phyloP scores from a whole-genome alignment of 805 yeast genomes.

The Nakazawaea ernobii region DNA sequence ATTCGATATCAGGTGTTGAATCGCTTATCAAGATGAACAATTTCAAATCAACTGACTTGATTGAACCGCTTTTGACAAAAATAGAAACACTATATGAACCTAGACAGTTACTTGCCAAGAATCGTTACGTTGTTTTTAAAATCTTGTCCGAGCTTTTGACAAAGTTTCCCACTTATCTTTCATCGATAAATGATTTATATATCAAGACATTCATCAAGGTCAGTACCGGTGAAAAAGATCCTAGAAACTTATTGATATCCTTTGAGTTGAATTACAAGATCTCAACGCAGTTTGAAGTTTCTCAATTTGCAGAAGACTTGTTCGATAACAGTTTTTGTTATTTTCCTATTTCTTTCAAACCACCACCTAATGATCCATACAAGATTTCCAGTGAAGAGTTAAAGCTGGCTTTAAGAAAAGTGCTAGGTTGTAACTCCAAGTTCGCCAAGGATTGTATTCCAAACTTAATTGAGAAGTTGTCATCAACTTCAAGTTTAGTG shows the following conservation, averaged over 20 bases:
- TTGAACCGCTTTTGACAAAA: slow-evolving; percentile 30
- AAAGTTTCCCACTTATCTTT: slow-evolving; percentile 20
- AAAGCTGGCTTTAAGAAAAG: slow-evolving; percentile 52
- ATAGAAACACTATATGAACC: slow-evolving; percentile 44
- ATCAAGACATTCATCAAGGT: slow-evolving; percentile 57
- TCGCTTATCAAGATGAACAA: slow-evolving; percentile 48
- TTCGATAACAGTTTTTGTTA: slow-evolving; percentile 91
- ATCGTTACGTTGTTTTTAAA: slow-evolving; percentile 54
- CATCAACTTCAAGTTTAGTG: slow-evolving; percentile 68
- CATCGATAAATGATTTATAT: slow-evolving; percentile 31
- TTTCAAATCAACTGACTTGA: slow-evolving; percentile 29
- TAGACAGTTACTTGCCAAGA: slow-evolving; percentile 51
- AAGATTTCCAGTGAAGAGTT: slow-evolving; percentile 71
- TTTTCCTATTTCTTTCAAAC: slow-evolving; percentile 92
- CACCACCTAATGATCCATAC: slow-evolving; percentile 87
- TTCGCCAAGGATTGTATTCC: slow-evolving; percentile 74
- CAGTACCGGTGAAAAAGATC: slow-evolving; percentile 91
- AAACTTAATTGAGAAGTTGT: slow-evolving; percentile 70
- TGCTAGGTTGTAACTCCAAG: slow-evolving; percentile 53
- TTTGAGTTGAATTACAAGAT: slow-evolving; percentile 51
- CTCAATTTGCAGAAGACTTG: slow-evolving; percentile 51
- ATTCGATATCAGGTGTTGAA: slow-evolving; percentile 48
- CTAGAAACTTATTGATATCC: slow-evolving; percentile 72
- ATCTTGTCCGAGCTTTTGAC: slow-evolving; percentile 34
- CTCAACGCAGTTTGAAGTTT: slow-evolving; percentile 34